Evolutionary conservation across 805 yeast species (phyloP), one percentile per base, ranked within the genome.

Genomic region (Ogataea corticis): DNA sequence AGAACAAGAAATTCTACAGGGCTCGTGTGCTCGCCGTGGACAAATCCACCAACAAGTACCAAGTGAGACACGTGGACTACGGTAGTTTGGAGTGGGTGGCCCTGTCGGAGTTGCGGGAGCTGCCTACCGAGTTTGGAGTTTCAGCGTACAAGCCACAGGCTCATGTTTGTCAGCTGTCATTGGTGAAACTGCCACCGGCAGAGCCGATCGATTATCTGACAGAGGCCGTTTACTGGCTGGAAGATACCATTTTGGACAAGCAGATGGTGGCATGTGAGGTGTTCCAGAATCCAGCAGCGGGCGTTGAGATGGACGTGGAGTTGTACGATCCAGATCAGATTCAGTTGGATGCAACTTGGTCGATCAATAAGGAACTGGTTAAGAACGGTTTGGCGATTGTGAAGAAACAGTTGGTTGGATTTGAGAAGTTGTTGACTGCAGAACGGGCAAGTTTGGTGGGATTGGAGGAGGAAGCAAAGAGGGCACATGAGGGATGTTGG

Each of bases 401-500:
- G 17, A 38, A 38, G 29, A 70, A 71, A 46, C 55, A 58, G 7
- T 51, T 69, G 17, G 52, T 52, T 1, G 58, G 56, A 4, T 69
- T 67, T 59, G 80, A 77, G 44, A 56, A 44, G 17, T 48, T 61
- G 7, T 64, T 72, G 39, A 50, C 53, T 2, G 47, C 64, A 31
- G 76, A 73, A 43, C 69, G 67, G 37, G 68, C 68, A 27, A 67
- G 61, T 7, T 62, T 82, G 42, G 45, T 68, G 39, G 63, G 58
- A 27, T 68, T 71, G 2, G 84, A 85, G 62, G 48, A 54, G 15
- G 55, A 52, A 6, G 89, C 89, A 23, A 77, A 73, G 59, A 42
- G 63, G 14, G 63, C 56, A 27, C 82, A 79, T 49, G 57, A 66
- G 16, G 90, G 90, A 4, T 82, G 87, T 59, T 85, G 91, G 91